Base-by-base conservation (phyloP, 306 rosid species). In the Crotalaria pallida region DNA sequence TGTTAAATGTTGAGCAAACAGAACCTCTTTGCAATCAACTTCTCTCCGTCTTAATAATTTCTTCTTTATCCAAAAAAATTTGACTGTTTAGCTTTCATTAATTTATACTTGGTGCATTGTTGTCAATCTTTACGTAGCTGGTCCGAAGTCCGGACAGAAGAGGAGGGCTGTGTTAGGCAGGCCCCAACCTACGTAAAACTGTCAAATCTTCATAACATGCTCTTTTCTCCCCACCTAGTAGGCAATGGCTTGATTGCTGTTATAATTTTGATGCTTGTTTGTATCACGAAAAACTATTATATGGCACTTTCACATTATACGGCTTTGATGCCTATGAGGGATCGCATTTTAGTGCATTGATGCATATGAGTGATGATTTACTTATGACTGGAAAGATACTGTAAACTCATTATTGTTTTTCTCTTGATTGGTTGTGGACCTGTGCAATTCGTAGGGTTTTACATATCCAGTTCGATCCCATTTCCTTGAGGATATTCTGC, bases 401-500 rank as follows among this genome's bases (percentile, higher is more conserved):
- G 9, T 40, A 23, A 64, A 47, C 72, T 77, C 55, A 57, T 53
- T 71, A 41, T 6, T 67, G 58, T 74, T 82, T 74, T n/a, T 13
- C 29, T 65, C 66, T 65, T 78, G 10, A 23, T 31, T 16, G 27
- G 50, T 36, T 58, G 56, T 24, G 72, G 57, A 19, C 47, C 21
- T 70, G 52, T 63, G 41, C 38, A 65, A 76, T 13, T 74, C 71
- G 17, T 79, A 94, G 98, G 97, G 97, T 67, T 94, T 90, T 82
- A 91, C 98, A 38, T 88, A 85, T 81, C 98, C 98, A 41, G 95
- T 94, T 77, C 90, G 40, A 73, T 78, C 89, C 41, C 88, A 83
- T 76, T 94, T 88, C 79, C 89, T 90, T 75, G 98, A 94, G 75
- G 85, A 88, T 80, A 77, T 88, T 80, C 84, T 94, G 75, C 95